These are phyloP conservation scores for Hymenoscyphus fructigenus DNA, from an alignment of 2,329 filamentous ascomycete genomes.

Conservation along the genomic window DNA sequence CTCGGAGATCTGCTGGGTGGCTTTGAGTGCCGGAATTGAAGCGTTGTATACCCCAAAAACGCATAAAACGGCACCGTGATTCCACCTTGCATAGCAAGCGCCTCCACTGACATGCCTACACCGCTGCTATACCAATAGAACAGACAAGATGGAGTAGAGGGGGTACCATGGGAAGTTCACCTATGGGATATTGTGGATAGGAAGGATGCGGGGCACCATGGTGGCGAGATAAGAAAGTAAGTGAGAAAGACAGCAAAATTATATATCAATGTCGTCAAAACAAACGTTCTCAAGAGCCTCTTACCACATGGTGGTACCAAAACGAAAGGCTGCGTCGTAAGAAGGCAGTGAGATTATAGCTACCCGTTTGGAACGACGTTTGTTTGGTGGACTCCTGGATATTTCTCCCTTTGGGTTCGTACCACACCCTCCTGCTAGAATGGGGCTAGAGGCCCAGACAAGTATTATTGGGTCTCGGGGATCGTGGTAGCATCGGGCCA, in stretches of 20 bases:
- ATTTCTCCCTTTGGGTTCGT: not conserved
- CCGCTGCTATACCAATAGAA: not conserved
- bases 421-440: not conserved
- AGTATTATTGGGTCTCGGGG: not conserved
- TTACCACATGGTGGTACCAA: not conserved
- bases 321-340: not conserved
- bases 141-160: not conserved
- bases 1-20: not conserved
- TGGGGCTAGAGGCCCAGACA: not conserved
- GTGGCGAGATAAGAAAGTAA: not conserved
- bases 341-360: not conserved
- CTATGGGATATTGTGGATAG: not conserved
- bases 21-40: not conserved
- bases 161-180: not conserved
- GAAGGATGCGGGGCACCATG: not conserved
- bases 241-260: not conserved
- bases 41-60: not conserved
- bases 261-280: not conserved
- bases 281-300: not conserved
- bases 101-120: not conserved
- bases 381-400: not conserved
- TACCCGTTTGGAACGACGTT: not conserved
- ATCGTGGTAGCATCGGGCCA: constrained; percentile 1
- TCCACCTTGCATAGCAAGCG: not conserved
- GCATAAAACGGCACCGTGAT: not conserved